Base-by-base conservation (phyloP, 345 rosid genomes). In the Carallia brachiata region DNA sequence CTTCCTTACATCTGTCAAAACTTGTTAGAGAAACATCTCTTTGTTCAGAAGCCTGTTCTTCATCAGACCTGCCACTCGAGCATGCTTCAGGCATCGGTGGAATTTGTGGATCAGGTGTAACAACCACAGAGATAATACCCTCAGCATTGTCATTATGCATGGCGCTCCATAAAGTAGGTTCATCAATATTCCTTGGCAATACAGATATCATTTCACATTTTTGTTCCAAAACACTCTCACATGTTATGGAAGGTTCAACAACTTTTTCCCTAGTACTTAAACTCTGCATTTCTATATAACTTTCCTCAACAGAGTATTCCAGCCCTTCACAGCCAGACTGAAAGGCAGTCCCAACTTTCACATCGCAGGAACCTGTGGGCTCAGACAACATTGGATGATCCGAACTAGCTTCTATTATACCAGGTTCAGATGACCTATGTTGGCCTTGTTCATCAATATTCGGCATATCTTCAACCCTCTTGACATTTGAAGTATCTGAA, bases 1-100 rank as follows among this genome's bases (percentile, higher is more conserved):
- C 86, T 73, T 79, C 70, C 63, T 67, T 63, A 40, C 75, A 62
- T 66, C 47, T n/a, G 40, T 57, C 72, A 75, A 47, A 40, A 52
- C 69, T 59, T 62, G 79, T 55, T 61, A 74, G 59, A 40, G 73
- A 77, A 72, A 50, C 62, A 53, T 27, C 80, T 36, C 36, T 76
- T 69, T 79, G 83, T 39, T 73, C 78, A 74, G 63, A 79, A 76
- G 62, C 67, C 75, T 71, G 77, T 64, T 82, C 85, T 70, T 76
- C 80, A 2, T 74, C 70, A 78, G 73, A 72, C 67, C 57, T 70
- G 53, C 73, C 39, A 18, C 71, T 69, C 37, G 70, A 72, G 68
- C 75, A 68, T 1, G 78, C 83, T 78, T 77, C 85, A 75, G 70
- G 36, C 65, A 47, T 61, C 57, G 16, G 50, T 7, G 36, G 62